Conservation (phyloP, 2,329 filamentous ascomycete species). For the Madurella mycetomatis region DNA sequence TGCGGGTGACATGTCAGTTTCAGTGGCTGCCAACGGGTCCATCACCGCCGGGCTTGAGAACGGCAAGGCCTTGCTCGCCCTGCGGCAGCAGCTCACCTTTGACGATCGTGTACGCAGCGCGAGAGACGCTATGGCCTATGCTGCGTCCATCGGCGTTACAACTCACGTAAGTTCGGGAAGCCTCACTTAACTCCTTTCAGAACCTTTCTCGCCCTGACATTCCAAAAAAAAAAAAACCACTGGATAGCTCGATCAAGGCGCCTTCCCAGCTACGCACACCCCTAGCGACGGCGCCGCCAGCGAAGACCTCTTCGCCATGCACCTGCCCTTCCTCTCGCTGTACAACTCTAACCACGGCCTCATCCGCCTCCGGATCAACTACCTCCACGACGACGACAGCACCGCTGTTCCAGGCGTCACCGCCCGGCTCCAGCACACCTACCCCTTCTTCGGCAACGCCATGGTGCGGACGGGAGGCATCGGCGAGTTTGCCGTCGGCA, state of each 20-base stretch:
- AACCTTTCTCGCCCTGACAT: not conserved
- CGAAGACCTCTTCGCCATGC: conserved; percentile 28
- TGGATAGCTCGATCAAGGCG: conserved; percentile 27
- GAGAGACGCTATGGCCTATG: conserved; percentile 28
- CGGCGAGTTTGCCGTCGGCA: conserved; percentile 27
- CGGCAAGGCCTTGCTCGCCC: conserved; percentile 26
- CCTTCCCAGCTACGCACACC: conserved; percentile 25
- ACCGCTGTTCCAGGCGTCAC: conserved; percentile 18
- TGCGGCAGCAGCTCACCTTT: conserved; percentile 23
- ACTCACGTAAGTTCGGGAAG: conserved; percentile 19
- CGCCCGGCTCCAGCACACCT: conserved; percentile 26
- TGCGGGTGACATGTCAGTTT: conserved; percentile 6
- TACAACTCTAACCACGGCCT: conserved; percentile 20
- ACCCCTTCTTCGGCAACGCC: conserved; percentile 28
- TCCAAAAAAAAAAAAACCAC: too few species aligned
- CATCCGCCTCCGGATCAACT: conserved; percentile 28
- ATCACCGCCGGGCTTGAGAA: conserved; percentile 25
- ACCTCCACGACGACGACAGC: conserved; percentile 26
- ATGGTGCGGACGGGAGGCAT: conserved; percentile 29
- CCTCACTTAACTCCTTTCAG: not conserved
- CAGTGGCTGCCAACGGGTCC: conserved; percentile 20
- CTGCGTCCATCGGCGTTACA: conserved; percentile 27
- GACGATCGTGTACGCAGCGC: conserved; percentile 25
- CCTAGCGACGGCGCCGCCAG: conserved; percentile 25
- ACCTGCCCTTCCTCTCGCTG: conserved; percentile 27